Evolutionary conservation across 805 yeast genomes (phyloP), one percentile per base, ranked within the genome.

Genomic region (Saccharomycopsis amapae): DNA sequence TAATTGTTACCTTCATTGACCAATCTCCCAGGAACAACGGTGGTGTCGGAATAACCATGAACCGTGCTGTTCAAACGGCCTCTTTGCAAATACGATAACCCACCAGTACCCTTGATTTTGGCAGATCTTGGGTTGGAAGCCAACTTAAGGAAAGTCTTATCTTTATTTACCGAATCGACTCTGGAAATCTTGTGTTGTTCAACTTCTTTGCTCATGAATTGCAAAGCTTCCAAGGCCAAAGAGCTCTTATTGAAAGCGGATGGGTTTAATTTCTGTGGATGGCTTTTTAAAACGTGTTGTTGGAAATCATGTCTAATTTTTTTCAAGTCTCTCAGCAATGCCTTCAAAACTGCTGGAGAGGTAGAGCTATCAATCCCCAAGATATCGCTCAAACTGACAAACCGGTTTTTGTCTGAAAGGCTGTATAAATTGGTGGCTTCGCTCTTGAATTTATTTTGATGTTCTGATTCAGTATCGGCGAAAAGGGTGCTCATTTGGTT

Each of bases 1-100:
- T 66, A 66, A 2, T 43, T 42, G 28, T 49, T 42, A 74, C 72
- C 48, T 65, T 58, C 51, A 51, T 67, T 63, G 35, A 70, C 62
- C 45, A 76, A 64, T 68, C 95, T 77, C 49, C 90, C 94, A 13
- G 88, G 85, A 17, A 76, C 77, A 35, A 81, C 68, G 44, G 65
- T 65, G 23, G 72, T 74, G 10, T 64, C 62, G 39, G 72, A 65
- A 20, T 78, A 63, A 41, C 95, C 95, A 24, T 41, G n/a, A 19
- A 94, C 93, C 3, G 83, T 69, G 59, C 78, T 82, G 48, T 67
- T 59, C 32, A 86, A 64, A 59, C 86, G 73, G 5, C 95, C 95
- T 48, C 71, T 73, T 50, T 82, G 72, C 33, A 68, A 69, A 56
- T 85, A 86, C 1, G 85, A 73, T 49, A 85, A 69, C 5, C 95